These are phyloP conservation scores for Wickerhamomyces sp. DNA, from an alignment of 1,139 yeast species.

Conservation along the genomic window DNA sequence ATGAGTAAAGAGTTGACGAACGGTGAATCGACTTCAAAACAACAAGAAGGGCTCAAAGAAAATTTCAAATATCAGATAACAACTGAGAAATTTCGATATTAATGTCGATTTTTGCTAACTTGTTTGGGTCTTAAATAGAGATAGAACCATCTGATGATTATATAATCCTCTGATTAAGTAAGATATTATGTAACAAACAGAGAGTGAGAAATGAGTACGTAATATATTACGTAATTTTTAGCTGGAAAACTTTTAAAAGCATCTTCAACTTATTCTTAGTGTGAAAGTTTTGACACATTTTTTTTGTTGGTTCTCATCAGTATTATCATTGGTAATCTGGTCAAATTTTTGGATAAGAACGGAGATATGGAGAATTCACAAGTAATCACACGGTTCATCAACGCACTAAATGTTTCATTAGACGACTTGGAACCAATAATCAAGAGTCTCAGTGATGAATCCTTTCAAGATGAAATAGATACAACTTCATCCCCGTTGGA, in stretches of 20 bases:
- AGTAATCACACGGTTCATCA: constrained; percentile 29
- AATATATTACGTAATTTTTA: too few relatives aligned
- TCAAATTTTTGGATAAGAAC: too few relatives aligned
- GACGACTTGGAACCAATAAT: constrained; percentile 24
- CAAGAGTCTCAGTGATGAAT: constrained; percentile 22
- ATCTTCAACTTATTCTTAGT: not conserved
- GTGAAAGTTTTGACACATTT: not conserved
- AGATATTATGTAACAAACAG: too few relatives aligned
- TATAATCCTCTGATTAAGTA: too few relatives aligned
- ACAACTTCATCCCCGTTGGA: constrained; percentile 24
- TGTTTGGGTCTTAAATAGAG: too few relatives aligned
- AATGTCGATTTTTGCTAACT: too few relatives aligned
- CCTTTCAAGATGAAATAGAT: constrained; percentile 25
- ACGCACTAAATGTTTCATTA: constrained; percentile 24
- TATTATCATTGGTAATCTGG: not conserved
- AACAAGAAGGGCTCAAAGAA: too few relatives aligned
- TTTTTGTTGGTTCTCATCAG: not conserved
- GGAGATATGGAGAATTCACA: constrained; percentile 43
- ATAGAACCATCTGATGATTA: too few relatives aligned
- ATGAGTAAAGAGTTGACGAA: too few relatives aligned
- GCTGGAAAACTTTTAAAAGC: not conserved
- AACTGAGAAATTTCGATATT: too few relatives aligned
- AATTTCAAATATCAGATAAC: too few relatives aligned
- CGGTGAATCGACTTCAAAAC: too few relatives aligned
- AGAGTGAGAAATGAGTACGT: not conserved